These are phyloP conservation scores for Pyrus bretschneideri DNA, from an alignment of 306 rosid genomes.

Conservation along the genomic window DNA sequence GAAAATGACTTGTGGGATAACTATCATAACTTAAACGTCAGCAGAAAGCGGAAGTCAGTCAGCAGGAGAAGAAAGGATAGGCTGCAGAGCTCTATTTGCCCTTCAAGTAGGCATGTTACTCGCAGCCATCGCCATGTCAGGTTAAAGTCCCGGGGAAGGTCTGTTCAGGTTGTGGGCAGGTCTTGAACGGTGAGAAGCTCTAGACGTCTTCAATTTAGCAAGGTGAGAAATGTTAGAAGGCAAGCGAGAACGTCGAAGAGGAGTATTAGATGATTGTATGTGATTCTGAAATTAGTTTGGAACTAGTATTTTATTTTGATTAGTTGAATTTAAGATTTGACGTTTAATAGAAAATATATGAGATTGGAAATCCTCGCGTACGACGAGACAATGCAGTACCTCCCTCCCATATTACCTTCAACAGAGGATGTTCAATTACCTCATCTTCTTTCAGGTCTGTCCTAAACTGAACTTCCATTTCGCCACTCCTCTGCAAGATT, in stretches of 20 bases:
- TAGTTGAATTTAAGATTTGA: background rate
- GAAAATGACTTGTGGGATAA: slow-evolving; percentile 3
- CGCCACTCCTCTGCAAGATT: too few species aligned
- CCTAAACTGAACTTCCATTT: too few species aligned
- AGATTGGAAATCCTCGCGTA: too few species aligned
- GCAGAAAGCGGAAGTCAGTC: slow-evolving; percentile 8
- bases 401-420: too few species aligned
- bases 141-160: background rate
- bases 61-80: slow-evolving; percentile 12
- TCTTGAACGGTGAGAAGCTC: background rate
- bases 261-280: background rate
- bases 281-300: background rate
- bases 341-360: background rate
- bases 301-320: background rate
- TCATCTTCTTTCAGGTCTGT: too few species aligned
- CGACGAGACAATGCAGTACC: too few species aligned
- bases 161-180: background rate
- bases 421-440: too few species aligned
- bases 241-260: background rate
- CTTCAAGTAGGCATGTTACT: background rate
- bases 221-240: background rate
- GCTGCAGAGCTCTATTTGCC: background rate
- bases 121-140: background rate
- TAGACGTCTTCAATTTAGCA: background rate
- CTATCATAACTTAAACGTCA: background rate